Base-by-base conservation (phyloP, 768 basidiomycete species). In the Termitomyces sp. region DNA sequence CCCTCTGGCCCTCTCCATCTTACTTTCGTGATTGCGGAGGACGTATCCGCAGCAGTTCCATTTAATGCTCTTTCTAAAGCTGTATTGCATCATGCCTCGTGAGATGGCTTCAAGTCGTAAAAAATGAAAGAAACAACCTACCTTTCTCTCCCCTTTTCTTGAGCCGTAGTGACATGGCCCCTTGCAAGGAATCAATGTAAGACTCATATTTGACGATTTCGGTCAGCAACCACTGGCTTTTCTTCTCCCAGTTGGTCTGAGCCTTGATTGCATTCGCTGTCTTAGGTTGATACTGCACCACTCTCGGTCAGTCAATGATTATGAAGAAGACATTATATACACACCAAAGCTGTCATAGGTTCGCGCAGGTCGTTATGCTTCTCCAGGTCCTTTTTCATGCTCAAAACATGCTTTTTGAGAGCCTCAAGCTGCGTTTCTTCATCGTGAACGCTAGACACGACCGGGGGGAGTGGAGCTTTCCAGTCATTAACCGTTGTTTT, bases 161-260 rank as follows among this genome's bases (percentile, higher is more conserved):
- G 64, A 96, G 75, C 36, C 95, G 86, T 46, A 96, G 79, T 9
- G 79, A 77, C 87, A 95, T 95, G 40, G 90, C 95, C 4, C 78
- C 74, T 69, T 88, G 84, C 33, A 99, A 80, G 6, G 94, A 91
- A 63, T 96, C 94, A 57, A 96, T 88, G 71, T 99, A 99, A 16
- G 91, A 90, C 55, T 93, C 87, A 72, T 98, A 98, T 71, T 98
- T 98, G 69, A 94, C 91, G 44, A 93, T 91, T 75, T 99, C 96
- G 9, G 89, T 84, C 55, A 95, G 79, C 50, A 98, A 76, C 70
- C 92, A 92, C 67, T 92, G 87, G 3, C 91, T 93, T 70, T 90
- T 95, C 70, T 85, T 89, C 74, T 92, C 91, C 93, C 95, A 98
- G 69, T 99, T 99, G 61, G 82, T 82, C 65, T 84, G 80, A 0